phyloP scores from a whole-genome alignment of 805 yeast genomes.

The Candida maris region DNA sequence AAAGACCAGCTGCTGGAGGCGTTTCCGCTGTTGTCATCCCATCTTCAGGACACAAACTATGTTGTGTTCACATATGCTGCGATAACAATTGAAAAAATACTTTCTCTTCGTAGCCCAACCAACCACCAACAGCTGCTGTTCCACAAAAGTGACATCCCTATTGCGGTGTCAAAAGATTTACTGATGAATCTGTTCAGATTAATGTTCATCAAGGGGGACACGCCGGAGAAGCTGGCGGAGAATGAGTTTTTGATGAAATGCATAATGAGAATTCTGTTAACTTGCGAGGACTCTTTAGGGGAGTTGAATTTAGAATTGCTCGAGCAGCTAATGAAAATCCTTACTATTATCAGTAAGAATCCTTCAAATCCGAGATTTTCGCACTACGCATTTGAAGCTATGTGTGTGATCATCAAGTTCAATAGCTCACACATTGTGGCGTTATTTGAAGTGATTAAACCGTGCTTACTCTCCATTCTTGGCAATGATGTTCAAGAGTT shows the following conservation, averaged over 20 bases:
- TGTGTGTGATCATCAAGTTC: constrained; percentile 69
- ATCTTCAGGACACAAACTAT: constrained; percentile 61
- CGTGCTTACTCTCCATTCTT: constrained; percentile 61
- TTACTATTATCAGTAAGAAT: constrained; percentile 70
- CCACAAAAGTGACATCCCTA: constrained; percentile 65
- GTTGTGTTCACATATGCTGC: constrained; percentile 94
- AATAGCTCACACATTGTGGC: constrained; percentile 32
- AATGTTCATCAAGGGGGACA: constrained; percentile 51
- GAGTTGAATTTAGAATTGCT: constrained; percentile 46
- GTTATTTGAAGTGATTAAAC: constrained; percentile 55
- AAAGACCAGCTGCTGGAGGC: constrained; percentile 78
- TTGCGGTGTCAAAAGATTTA: constrained; percentile 54
- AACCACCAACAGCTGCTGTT: constrained; percentile 59
- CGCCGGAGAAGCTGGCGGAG: constrained; percentile 91
- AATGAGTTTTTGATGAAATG: constrained; percentile 92
- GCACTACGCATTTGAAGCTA: constrained; percentile 85
- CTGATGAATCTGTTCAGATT: constrained; percentile 63
- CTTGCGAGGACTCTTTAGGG: constrained; percentile 64
- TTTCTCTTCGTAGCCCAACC: constrained; percentile 67
- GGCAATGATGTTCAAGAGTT: constrained; percentile 90
- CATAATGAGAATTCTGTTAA: constrained; percentile 73
- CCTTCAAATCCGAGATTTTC: constrained; percentile 95
- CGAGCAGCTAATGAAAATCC: constrained; percentile 64
- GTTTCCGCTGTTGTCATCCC: constrained; percentile 71
- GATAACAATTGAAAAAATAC: constrained; percentile 82